Conservation (phyloP, 305 asterid species). For the Andrographis paniculata region DNA sequence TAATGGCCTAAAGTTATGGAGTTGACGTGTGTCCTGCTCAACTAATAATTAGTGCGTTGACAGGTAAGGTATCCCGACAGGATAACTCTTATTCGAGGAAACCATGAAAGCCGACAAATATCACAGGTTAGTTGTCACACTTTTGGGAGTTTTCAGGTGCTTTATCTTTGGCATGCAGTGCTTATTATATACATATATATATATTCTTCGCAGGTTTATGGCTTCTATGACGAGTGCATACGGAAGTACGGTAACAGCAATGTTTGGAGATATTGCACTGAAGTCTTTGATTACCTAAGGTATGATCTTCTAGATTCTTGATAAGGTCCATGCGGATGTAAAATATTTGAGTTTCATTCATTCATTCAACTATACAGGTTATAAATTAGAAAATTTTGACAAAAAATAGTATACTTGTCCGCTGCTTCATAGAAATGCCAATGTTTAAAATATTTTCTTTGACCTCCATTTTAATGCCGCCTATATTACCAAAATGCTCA, state of each 20-base stretch:
- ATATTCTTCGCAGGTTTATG: conserved; percentile 62
- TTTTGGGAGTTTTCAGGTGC: conserved; percentile 13
- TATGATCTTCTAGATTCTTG: no score
- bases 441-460: no score
- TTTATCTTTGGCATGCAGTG: conserved; percentile 6
- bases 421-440: no score
- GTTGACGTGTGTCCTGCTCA: no score
- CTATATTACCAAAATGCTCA: no score
- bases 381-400: no score
- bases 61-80: conserved; percentile 98
- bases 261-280: conserved; percentile 99
- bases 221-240: conserved; percentile 96
- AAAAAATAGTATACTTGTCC: no score
- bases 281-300: conserved; percentile 92
- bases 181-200: conserved; percentile 19
- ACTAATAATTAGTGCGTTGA: conserved; percentile 28
- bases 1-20: no score
- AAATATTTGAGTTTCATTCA: not conserved
- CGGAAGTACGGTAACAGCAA: conserved; percentile 89
- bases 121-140: conserved; percentile 62
- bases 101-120: conserved; percentile 97
- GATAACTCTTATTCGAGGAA: conserved; percentile 92
- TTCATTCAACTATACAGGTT: no score
- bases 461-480: no score
- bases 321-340: not conserved